Evolutionary conservation across 163 green algal species (phyloP).

Genomic region (Prototheca cutis): DNA sequence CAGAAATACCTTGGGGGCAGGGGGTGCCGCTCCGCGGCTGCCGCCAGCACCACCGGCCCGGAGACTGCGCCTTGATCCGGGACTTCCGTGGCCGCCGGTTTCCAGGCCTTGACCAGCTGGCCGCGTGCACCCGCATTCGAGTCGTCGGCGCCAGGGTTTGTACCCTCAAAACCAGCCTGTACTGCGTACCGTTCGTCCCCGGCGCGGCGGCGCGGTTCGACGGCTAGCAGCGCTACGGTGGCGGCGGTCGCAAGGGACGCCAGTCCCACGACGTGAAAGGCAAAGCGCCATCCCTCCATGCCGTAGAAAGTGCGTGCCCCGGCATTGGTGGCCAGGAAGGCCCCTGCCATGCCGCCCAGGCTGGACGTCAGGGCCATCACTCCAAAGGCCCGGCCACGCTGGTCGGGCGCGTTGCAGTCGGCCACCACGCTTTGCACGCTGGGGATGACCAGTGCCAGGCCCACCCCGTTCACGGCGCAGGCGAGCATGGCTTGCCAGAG

Average conservation of each 20-base stretch:
- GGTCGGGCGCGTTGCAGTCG: conserved; percentile 56
- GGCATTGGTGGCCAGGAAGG: conserved; percentile 67
- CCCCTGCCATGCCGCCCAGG: conserved; percentile 37
- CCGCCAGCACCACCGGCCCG: too few relatives aligned
- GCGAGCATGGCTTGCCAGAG: conserved; percentile 38
- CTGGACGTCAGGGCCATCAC: conserved; percentile 34
- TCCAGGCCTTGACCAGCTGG: too few relatives aligned
- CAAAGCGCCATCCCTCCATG: conserved; percentile 67
- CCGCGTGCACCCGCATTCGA: too few relatives aligned
- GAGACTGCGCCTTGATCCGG: neutral
- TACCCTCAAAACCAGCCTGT: neutral
- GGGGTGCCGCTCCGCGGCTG: too few relatives aligned
- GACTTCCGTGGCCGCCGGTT: too few relatives aligned
- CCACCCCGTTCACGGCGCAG: conserved; percentile 65
- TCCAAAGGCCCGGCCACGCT: conserved; percentile 63
- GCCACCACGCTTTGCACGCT: conserved; percentile 63
- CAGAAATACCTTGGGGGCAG: too few relatives aligned
- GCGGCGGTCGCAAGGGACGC: conserved; percentile 37
- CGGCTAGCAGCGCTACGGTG: conserved; percentile 21
- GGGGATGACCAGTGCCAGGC: conserved; percentile 73
- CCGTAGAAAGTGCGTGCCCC: conserved; percentile 19
- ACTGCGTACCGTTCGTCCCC: too few relatives aligned
- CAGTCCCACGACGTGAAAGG: conserved; percentile 44
- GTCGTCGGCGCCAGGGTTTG: too few relatives aligned
- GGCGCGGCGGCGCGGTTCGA: conserved; percentile 29